A percentile compares a stretch with the other conserved stretches of the same genome.
These are phyloP conservation scores for Aspergillus steynii DNA, from an alignment of 495 filamentous ascomycete species.

Conservation along the genomic window DNA sequence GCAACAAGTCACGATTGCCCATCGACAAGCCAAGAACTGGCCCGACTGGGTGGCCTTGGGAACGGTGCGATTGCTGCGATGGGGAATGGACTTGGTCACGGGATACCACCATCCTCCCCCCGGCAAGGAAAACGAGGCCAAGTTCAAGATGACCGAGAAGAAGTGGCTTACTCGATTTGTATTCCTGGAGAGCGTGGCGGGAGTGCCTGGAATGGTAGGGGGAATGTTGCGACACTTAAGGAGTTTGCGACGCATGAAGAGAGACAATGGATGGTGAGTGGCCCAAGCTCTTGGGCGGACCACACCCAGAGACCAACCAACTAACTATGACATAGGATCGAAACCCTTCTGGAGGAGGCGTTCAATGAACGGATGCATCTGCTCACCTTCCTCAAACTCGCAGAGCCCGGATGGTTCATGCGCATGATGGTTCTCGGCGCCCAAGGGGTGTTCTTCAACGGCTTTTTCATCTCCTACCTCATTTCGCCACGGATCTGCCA, in stretches of 20 bases:
- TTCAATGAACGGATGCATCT: conserved; percentile 98
- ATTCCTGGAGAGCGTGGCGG: conserved; percentile 93
- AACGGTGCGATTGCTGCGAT: conserved; percentile 63
- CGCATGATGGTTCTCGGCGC: conserved; percentile 80
- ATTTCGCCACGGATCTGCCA: conserved; percentile 87
- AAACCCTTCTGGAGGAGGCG: conserved; percentile 88
- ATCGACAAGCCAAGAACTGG: conserved; percentile 65
- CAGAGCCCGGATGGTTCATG: conserved; percentile 89
- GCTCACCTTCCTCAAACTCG: conserved; percentile 90
- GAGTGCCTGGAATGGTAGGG: conserved; percentile 95
- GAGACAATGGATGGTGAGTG: conserved; percentile 87
- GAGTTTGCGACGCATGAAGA: conserved; percentile 76
- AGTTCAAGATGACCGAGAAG: conserved; percentile 66
- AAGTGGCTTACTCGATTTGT: conserved; percentile 85
- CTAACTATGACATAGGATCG: conserved; percentile 58
- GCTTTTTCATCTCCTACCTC: conserved; percentile 86
- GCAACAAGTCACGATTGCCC: conserved; percentile 60
- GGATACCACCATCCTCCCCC: conserved; percentile 67
- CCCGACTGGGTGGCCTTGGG: conserved; percentile 67
- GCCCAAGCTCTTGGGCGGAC: no score
- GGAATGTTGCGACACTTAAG: conserved; percentile 90
- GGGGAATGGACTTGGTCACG: conserved; percentile 66
- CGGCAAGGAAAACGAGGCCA: conserved; percentile 40
- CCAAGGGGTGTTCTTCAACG: conserved; percentile 90
- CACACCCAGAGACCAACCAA: neutral